Percentiles rank a stretch among this genome's conserved stretches.
These are phyloP conservation scores for Ophiostoma sp. DNA, from an alignment of 2,329 filamentous ascomycete genomes.

Conservation along the genomic window DNA sequence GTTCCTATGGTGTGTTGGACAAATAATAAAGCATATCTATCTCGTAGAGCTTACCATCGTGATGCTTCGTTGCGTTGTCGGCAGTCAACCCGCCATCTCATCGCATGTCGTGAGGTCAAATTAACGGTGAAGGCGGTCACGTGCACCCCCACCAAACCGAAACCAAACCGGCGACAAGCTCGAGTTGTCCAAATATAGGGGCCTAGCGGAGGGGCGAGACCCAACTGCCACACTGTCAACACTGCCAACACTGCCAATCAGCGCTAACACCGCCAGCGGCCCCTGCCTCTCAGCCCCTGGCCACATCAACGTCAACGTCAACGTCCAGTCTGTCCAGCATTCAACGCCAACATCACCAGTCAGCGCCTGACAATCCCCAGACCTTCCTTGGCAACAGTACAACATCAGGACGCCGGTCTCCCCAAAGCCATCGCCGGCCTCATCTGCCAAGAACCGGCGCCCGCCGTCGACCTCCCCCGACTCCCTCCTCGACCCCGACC, in stretches of 20 bases:
- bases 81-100: background rate
- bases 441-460: slow-evolving; percentile 1
- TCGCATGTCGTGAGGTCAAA: slow-evolving; percentile 7
- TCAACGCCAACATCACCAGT: background rate
- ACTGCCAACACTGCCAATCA: slow-evolving; percentile 15
- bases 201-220: slow-evolving; percentile 19
- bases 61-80: background rate
- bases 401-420: background rate
- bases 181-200: background rate
- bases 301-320: background rate
- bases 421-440: slow-evolving; percentile 5
- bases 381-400: background rate
- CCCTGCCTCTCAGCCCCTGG: slow-evolving; percentile 4
- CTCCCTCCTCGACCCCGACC: slow-evolving; percentile 8
- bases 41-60: slow-evolving; percentile 14
- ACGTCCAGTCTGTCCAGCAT: background rate
- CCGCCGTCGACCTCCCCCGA: slow-evolving; percentile 16
- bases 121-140: slow-evolving; percentile 17
- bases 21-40: background rate
- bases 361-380: background rate
- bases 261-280: background rate
- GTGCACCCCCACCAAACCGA: slow-evolving; percentile 18
- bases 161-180: slow-evolving; percentile 12
- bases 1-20: background rate
- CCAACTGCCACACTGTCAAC: slow-evolving; percentile 14